Base-by-base conservation (phyloP, 768 basidiomycete species). In the Mycena polygramma region DNA sequence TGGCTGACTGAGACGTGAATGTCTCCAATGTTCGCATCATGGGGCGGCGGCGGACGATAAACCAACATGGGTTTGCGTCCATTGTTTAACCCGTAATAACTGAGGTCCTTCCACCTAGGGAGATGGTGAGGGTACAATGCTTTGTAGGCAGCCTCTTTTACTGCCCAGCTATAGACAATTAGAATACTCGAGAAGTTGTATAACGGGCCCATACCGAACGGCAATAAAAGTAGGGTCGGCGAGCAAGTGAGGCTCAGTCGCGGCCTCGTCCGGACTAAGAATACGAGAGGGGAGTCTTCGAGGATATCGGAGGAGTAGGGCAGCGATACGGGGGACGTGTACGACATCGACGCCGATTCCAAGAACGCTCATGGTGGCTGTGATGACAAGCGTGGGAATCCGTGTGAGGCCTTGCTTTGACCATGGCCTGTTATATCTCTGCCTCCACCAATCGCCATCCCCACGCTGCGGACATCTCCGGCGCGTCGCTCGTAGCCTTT, bases 81-180 rank as follows among this genome's bases (percentile, higher is more conserved):
- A 36, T 73, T 71, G 37, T 75, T 69, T 49, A 81, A 58, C 45
- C 82, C 76, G 46, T 78, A 76, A 60, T 86, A 93, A 8, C 86
- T 86, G 68, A 95, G 78, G 30, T 95, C 89, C 75, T 94, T 93
- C 95, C 94, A 96, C 9, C 87, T 88, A 20, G 92, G 89, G 39
- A 75, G 82, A 49, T 86, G 76, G 22, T 68, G 37, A 0, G 94
- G 94, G 77, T 89, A 94, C 68, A 95, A 76, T 0, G 94, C 95
- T 76, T 96, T 96, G 82, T 95, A 96, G 0, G 91, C 90, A 0
- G 95, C 93, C 79, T 96, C 95, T 74, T 96, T 96, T 22, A 93
- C 87, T 39, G 89, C 84, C 93, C 94, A 96, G 19, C 94, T 96
- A 73, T 35, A 22, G 57, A 51, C 36, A 20, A 68, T 64, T 35